Conservation (phyloP, 495 filamentous ascomycete species). For the Tuber umbilicatum region DNA sequence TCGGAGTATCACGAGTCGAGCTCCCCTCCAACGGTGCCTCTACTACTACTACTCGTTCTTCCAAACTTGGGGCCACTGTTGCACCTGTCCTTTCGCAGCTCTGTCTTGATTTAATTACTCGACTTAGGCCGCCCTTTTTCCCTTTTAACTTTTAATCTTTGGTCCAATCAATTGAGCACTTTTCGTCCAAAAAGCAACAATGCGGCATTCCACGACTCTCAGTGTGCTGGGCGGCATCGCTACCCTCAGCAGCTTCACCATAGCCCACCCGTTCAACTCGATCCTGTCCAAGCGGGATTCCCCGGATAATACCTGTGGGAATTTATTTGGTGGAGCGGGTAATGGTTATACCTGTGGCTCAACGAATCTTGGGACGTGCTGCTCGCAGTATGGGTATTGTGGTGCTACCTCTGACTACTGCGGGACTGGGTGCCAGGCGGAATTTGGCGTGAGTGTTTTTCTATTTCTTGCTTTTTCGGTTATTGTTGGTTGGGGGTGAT, state of each 20-base stretch:
- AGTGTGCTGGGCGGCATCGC: conserved; percentile 24
- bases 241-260: conserved; percentile 19
- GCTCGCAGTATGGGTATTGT: conserved; percentile 47
- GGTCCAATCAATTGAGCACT: conserved; percentile 14
- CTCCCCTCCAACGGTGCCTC: conserved; percentile 6
- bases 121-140: not conserved
- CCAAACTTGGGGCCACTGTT: conserved; percentile 23
- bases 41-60: conserved; percentile 18
- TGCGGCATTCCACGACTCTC: conserved; percentile 10
- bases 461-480: not conserved
- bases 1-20: conserved; percentile 22
- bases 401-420: conserved; percentile 50
- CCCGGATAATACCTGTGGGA: conserved; percentile 46
- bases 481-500: not conserved
- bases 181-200: conserved; percentile 1
- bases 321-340: conserved; percentile 31
- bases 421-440: conserved; percentile 49
- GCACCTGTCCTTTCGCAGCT: conserved; percentile 29
- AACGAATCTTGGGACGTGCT: conserved; percentile 27
- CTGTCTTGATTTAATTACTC: not conserved
- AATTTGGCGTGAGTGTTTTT: conserved; percentile 20
- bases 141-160: conserved; percentile 17
- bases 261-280: conserved; percentile 22
- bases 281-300: conserved; percentile 15
- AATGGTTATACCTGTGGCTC: conserved; percentile 30